A percentile compares a stretch with the other conserved stretches of the same genome.
Evolutionary conservation across 2,329 filamentous ascomycete genomes (phyloP).

Genomic region (Nemania diffusa): DNA sequence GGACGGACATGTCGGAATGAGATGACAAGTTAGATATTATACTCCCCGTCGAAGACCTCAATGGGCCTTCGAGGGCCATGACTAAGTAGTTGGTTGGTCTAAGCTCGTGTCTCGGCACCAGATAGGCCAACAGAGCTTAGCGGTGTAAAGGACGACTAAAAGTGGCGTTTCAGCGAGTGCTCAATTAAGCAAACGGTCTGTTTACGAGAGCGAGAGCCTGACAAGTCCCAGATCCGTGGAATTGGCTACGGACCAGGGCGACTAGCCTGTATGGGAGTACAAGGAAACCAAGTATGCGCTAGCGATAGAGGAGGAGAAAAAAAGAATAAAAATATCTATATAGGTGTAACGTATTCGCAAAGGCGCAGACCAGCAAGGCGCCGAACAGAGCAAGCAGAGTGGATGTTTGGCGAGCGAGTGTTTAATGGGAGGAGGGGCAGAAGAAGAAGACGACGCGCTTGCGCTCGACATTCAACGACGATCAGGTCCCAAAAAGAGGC

Average conservation of each 20-base stretch:
- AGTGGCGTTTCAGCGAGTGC: conserved; percentile 34
- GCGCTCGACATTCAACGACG: conserved; percentile 37
- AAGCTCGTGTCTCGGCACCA: conserved; percentile 34
- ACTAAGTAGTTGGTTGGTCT: conserved; percentile 39
- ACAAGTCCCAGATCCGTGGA: conserved; percentile 27
- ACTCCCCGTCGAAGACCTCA: conserved; percentile 70
- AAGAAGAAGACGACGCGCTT: conserved; percentile 38
- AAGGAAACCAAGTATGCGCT: conserved; percentile 10
- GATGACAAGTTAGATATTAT: conserved; percentile 64
- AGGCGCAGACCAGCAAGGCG: conserved; percentile 36
- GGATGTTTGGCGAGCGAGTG: conserved; percentile 36
- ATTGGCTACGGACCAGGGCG: conserved; percentile 25
- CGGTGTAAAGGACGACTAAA: conserved; percentile 16
- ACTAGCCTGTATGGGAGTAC: conserved; percentile 19
- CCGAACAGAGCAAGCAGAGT: conserved; percentile 25
- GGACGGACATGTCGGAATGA: conserved; percentile 65
- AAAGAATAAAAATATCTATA: background rate
- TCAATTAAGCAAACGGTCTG: conserved; percentile 31
- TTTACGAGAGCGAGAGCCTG: conserved; percentile 31
- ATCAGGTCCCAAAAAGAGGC: conserved; percentile 31
- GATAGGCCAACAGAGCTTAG: conserved; percentile 34
- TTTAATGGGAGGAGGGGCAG: conserved; percentile 42
- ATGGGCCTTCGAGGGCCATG: conserved; percentile 71
- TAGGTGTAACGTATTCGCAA: background rate
- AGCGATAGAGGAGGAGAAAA: background rate